Conservation (phyloP, 2,329 filamentous ascomycete genomes). For the Trichoderma hamatum region DNA sequence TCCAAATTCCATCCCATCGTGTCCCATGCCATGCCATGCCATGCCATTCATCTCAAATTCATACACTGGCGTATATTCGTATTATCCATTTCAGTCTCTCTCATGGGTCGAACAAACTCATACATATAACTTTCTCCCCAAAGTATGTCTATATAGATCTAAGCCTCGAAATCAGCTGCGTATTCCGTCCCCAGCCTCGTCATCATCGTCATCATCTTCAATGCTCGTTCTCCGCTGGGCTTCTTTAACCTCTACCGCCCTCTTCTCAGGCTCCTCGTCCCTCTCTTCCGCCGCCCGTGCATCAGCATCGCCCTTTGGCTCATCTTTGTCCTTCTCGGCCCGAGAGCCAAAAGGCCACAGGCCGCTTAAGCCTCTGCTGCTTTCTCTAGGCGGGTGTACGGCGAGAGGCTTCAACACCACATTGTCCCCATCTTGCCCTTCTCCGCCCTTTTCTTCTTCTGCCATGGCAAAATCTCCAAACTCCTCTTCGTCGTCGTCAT, state of each 20-base stretch:
- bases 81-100: not conserved
- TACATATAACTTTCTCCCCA: constrained; percentile 9
- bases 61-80: constrained; percentile 7
- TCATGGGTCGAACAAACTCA: not conserved
- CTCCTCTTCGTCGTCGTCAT: constrained; percentile 58
- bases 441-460: constrained; percentile 47
- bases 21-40: too few species aligned
- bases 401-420: constrained; percentile 59
- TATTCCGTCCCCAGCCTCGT: constrained; percentile 46
- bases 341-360: constrained; percentile 61
- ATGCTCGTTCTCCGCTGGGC: constrained; percentile 60
- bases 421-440: constrained; percentile 43
- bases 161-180: constrained; percentile 34
- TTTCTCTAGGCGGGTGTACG: constrained; percentile 53
- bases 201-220: constrained; percentile 62
- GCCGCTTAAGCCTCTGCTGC: constrained; percentile 51
- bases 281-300: constrained; percentile 27
- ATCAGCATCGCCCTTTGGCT: constrained; percentile 11
- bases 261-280: constrained; percentile 43
- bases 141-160: constrained; percentile 20
- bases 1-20: not conserved
- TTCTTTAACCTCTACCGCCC: constrained; percentile 56
- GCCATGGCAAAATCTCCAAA: constrained; percentile 72
- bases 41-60: not conserved
- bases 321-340: constrained; percentile 37